Evolutionary conservation across 257 asterid species (phyloP).

Genomic region (Galeopsis tetrahit): DNA sequence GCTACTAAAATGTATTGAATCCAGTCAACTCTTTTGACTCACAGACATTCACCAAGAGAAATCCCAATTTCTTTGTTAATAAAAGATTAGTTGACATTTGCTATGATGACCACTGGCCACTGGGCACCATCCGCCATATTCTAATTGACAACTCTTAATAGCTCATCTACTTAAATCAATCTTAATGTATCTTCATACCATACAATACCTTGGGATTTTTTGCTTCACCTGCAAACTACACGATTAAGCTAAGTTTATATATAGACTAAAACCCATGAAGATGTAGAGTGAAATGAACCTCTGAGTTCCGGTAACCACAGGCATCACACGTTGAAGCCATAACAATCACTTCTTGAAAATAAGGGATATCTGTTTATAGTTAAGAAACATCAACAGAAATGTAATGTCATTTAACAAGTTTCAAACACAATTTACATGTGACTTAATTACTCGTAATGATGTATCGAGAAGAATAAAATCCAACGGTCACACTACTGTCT

Average conservation of each 20-base stretch:
- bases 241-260: slow-evolving; percentile 16
- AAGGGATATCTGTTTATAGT: slow-evolving; percentile 78
- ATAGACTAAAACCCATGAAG: neutral
- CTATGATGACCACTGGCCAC: no score
- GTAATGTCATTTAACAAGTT: neutral
- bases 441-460: neutral
- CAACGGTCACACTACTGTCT: neutral
- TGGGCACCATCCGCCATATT: no score
- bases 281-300: slow-evolving; percentile 51
- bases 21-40: neutral
- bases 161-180: no score
- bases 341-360: slow-evolving; percentile 90
- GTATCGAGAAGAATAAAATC: neutral
- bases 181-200: neutral
- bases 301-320: slow-evolving; percentile 95
- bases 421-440: slow-evolving; percentile 9
- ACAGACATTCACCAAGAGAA: neutral
- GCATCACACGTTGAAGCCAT: slow-evolving; percentile 93
- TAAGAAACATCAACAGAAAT: slow-evolving; percentile 43
- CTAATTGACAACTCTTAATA: no score
- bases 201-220: neutral
- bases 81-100: no score
- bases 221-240: slow-evolving; percentile 65
- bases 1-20: neutral
- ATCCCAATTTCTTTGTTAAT: neutral